Evolutionary conservation across 257 asterid genomes (phyloP).

Genomic region (Gentiana macrophylla): DNA sequence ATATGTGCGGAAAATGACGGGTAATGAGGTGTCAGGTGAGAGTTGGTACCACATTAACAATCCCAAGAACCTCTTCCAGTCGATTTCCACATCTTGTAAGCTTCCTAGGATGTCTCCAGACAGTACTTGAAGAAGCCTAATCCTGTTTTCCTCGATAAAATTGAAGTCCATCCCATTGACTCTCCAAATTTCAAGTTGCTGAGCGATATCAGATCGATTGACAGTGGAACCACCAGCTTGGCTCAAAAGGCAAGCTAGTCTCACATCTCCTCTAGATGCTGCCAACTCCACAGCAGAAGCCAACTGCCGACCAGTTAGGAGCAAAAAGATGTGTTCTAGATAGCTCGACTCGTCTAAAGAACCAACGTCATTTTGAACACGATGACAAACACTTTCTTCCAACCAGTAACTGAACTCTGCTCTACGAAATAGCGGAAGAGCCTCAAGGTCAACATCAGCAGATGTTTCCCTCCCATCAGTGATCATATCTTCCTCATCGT

Average conservation of each 20-base stretch:
- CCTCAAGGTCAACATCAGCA: conserved; percentile 59
- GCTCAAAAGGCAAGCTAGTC: conserved; percentile 87
- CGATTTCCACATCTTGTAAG: conserved; percentile 54
- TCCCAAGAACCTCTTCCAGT: conserved; percentile 97
- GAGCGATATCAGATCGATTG: conserved; percentile 56
- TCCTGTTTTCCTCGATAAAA: conserved; percentile 72
- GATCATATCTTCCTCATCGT: conserved; percentile 77
- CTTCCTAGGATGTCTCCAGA: conserved; percentile 83
- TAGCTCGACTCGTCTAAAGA: conserved; percentile 51
- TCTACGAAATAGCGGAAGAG: conserved; percentile 72
- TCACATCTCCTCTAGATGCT: conserved; percentile 90
- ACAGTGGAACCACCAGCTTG: conserved; percentile 79
- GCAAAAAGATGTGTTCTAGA: conserved; percentile 77
- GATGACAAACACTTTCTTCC: conserved; percentile 86
- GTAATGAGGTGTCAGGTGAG: conserved; percentile 32
- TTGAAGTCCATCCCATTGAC: conserved; percentile 85
- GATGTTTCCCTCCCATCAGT: conserved; percentile 44
- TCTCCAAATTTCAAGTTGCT: conserved; percentile 86
- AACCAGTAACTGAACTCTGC: conserved; percentile 93
- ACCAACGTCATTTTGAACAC: conserved; percentile 83
- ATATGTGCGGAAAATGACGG: conserved; percentile 15
- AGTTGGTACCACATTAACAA: conserved; percentile 95
- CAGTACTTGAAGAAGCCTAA: conserved; percentile 76
- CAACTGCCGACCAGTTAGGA: conserved; percentile 86
- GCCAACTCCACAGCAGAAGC: conserved; percentile 90